Conservation (phyloP, 805 yeast species). For the Kluyveromyces aestuarii region DNA sequence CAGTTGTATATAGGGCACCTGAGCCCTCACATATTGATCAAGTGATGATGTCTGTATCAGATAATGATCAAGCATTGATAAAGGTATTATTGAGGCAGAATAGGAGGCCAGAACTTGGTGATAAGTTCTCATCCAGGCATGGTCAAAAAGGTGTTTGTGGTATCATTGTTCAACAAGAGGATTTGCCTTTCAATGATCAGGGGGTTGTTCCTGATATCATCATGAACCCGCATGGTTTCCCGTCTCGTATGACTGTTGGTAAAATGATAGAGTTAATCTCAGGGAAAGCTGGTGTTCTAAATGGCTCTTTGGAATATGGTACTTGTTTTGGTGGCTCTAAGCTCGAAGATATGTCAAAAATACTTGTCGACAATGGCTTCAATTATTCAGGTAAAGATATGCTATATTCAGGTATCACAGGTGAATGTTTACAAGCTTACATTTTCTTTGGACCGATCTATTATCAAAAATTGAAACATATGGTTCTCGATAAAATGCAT, state of each 20-base stretch:
- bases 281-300: constrained; percentile 95
- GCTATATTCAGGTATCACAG: constrained; percentile 95
- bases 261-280: constrained; percentile 94
- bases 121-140: constrained; percentile 93
- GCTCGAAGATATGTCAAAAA: constrained; percentile 87
- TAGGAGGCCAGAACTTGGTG: constrained; percentile 95
- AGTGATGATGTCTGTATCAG: constrained; percentile 94
- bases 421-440: constrained; percentile 94
- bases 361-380: constrained; percentile 84
- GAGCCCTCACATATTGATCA: constrained; percentile 94
- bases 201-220: constrained; percentile 93
- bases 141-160: constrained; percentile 99
- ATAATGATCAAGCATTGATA: constrained; percentile 87
- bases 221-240: constrained; percentile 99
- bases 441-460: constrained; percentile 98
- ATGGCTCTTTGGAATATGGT: constrained; percentile 88
- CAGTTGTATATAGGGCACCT: constrained; percentile 87
- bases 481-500: constrained; percentile 99
- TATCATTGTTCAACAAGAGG: constrained; percentile 94
- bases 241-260: constrained; percentile 99
- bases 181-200: constrained; percentile 87
- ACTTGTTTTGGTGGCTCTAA: constrained; percentile 99
- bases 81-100: constrained; percentile 91
- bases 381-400: constrained; percentile 94
- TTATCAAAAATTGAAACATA: constrained; percentile 95